These are phyloP conservation scores for Leucosporidium yakuticum DNA, from an alignment of 768 basidiomycete genomes.

Conservation along the genomic window DNA sequence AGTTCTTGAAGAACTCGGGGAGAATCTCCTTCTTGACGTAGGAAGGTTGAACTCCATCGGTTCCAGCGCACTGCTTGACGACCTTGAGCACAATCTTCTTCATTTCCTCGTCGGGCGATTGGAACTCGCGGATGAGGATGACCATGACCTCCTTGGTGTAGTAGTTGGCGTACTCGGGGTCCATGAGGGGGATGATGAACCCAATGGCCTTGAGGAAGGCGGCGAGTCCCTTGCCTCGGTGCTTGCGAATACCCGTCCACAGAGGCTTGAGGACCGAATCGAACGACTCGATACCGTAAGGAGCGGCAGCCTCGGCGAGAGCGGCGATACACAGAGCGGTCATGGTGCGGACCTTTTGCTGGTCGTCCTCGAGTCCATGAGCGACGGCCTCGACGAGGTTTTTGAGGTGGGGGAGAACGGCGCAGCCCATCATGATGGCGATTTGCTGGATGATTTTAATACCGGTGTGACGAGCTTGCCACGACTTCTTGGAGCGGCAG, in stretches of 20 bases:
- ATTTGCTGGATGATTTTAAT: conserved; percentile 99
- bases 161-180: conserved; percentile 97
- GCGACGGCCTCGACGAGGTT: conserved; percentile 96
- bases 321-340: conserved; percentile 87
- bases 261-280: conserved; percentile 92
- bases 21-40: conserved; percentile 98
- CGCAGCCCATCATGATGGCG: conserved; percentile 99
- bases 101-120: conserved; percentile 99
- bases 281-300: conserved; percentile 99
- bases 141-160: conserved; percentile 98
- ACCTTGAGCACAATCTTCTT: conserved; percentile 99
- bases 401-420: conserved; percentile 90
- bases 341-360: conserved; percentile 95
- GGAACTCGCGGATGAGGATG: conserved; percentile 95
- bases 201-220: conserved; percentile 97
- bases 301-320: conserved; percentile 91
- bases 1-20: conserved; percentile 98
- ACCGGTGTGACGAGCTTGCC: conserved; percentile 98
- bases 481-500: conserved; percentile 97
- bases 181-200: conserved; percentile 99
- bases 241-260: conserved; percentile 88
- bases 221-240: conserved; percentile 89
- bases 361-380: conserved; percentile 84
- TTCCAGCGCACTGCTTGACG: conserved; percentile 96
- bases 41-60: conserved; percentile 90